These are phyloP conservation scores for Hymenoscyphus fructigenus DNA, from an alignment of 2,329 filamentous ascomycete species.

Conservation along the genomic window DNA sequence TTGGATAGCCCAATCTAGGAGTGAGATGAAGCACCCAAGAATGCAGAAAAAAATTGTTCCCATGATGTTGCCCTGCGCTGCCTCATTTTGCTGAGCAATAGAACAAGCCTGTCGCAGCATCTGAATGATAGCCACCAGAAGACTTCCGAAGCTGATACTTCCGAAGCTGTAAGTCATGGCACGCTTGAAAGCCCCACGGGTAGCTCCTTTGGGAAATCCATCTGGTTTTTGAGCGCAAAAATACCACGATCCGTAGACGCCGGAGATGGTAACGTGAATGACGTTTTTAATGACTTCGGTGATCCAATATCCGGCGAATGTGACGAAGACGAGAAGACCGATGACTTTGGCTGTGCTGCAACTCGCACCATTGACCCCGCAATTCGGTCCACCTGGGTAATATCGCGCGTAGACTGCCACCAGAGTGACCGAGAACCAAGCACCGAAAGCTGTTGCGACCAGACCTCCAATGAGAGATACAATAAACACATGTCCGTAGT, in stretches of 20 bases:
- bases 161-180: slow-evolving; percentile 90
- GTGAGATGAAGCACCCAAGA: slow-evolving; percentile 70
- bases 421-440: slow-evolving; percentile 84
- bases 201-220: slow-evolving; percentile 73
- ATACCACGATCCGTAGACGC: slow-evolving; percentile 93
- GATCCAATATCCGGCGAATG: slow-evolving; percentile 92
- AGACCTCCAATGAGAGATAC: slow-evolving; percentile 84
- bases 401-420: slow-evolving; percentile 86
- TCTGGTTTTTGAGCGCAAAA: slow-evolving; percentile 64
- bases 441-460: slow-evolving; percentile 70
- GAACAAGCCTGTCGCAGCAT: slow-evolving; percentile 79
- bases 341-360: slow-evolving; percentile 79
- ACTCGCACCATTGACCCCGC: slow-evolving; percentile 39
- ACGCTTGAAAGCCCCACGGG: slow-evolving; percentile 77
- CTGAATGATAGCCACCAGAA: slow-evolving; percentile 86
- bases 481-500: slow-evolving; percentile 80
- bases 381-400: slow-evolving; percentile 57
- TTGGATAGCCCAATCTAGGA: slow-evolving; percentile 82
- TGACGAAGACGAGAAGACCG: slow-evolving; percentile 80
- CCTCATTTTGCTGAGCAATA: slow-evolving; percentile 67
- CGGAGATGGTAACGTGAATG: slow-evolving; percentile 82
- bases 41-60: slow-evolving; percentile 69
- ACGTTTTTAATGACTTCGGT: slow-evolving; percentile 93
- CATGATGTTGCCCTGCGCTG: slow-evolving; percentile 66
- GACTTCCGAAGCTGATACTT: slow-evolving; percentile 81